Conservation (phyloP, 1,284 basidiomycete genomes). For the Ceratobasidium sp. region DNA sequence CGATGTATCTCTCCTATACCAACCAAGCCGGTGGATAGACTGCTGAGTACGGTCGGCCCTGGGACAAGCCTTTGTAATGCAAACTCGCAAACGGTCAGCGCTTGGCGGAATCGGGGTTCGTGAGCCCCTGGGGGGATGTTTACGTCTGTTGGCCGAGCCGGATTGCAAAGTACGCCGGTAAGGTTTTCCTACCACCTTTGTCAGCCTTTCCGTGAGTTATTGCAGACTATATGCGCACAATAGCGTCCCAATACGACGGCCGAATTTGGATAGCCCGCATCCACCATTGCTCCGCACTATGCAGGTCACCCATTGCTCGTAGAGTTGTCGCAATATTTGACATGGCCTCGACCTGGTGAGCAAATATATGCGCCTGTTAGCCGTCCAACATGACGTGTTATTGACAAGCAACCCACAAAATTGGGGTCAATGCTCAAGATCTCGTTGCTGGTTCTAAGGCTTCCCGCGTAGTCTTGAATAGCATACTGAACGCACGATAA, state of each 20-base stretch:
- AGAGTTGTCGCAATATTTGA: conserved; percentile 66
- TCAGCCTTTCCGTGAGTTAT: not conserved
- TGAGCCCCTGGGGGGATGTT: conserved; percentile 10
- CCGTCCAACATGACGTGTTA: not conserved
- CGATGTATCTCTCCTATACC: conserved; percentile 57
- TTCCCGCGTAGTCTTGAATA: conserved; percentile 53
- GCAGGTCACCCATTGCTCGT: conserved; percentile 58
- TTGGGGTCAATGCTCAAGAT: conserved; percentile 56
- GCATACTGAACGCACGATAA: conserved; percentile 58
- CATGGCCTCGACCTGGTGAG: conserved; percentile 62
- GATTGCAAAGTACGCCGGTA: conserved; percentile 59
- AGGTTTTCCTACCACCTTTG: conserved; percentile 57
- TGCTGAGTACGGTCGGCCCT: conserved; percentile 50
- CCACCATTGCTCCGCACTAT: conserved; percentile 63
- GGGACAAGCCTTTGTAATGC: conserved; percentile 53
- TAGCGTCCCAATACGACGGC: conserved; percentile 61
- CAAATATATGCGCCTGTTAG: conserved; percentile 5
- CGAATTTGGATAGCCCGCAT: conserved; percentile 60
- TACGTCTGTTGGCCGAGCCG: conserved; percentile 20
- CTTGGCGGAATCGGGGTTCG: conserved; percentile 54
- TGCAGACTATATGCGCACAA: conserved; percentile 54
- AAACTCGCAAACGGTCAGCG: conserved; percentile 58
- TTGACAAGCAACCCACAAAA: conserved; percentile 55
- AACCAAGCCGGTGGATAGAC: conserved; percentile 31
- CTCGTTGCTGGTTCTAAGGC: conserved; percentile 50